These are phyloP conservation scores for Omphalea diandra DNA, from an alignment of 441 rosid species.

Conservation along the genomic window DNA sequence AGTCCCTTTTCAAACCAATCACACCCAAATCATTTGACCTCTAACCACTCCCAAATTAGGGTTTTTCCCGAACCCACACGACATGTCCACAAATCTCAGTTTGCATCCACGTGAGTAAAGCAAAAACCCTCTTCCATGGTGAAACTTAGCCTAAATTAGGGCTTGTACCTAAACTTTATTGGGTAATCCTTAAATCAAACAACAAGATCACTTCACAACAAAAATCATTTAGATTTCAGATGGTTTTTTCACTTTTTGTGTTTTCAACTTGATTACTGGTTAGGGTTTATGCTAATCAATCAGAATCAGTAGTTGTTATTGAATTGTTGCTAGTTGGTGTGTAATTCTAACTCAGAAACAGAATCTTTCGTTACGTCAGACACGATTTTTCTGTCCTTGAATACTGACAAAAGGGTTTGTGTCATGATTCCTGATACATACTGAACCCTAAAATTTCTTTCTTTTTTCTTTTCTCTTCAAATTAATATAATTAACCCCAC, in stretches of 20 bases:
- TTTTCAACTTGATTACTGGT: not conserved
- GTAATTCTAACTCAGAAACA: constrained; percentile 37
- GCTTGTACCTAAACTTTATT: constrained; percentile 23
- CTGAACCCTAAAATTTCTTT: constrained; percentile 37
- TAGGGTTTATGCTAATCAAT: constrained; percentile 36
- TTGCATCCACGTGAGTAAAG: constrained; percentile 32
- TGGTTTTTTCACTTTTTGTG: constrained; percentile 21
- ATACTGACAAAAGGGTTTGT: constrained; percentile 41
- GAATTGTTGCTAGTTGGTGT: constrained; percentile 27
- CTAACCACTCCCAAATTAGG: constrained; percentile 30
- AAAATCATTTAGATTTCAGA: constrained; percentile 15
- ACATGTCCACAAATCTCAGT: constrained; percentile 31
- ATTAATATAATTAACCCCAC: too few species aligned
- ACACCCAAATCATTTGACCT: constrained; percentile 25
- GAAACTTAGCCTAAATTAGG: constrained; percentile 40
- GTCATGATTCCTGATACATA: constrained; percentile 38
- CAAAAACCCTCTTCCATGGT: constrained; percentile 23
- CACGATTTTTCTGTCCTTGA: constrained; percentile 45
- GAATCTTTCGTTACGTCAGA: constrained; percentile 82
- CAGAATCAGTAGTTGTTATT: constrained; percentile 22
- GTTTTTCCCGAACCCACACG: constrained; percentile 33
- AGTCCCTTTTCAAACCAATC: constrained; percentile 37
- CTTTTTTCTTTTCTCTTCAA: constrained; percentile 17
- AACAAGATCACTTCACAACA: too few species aligned
- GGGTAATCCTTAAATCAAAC: constrained; percentile 28